Conservation (phyloP, 1,284 basidiomycete species). For the Trametes polyzona region DNA sequence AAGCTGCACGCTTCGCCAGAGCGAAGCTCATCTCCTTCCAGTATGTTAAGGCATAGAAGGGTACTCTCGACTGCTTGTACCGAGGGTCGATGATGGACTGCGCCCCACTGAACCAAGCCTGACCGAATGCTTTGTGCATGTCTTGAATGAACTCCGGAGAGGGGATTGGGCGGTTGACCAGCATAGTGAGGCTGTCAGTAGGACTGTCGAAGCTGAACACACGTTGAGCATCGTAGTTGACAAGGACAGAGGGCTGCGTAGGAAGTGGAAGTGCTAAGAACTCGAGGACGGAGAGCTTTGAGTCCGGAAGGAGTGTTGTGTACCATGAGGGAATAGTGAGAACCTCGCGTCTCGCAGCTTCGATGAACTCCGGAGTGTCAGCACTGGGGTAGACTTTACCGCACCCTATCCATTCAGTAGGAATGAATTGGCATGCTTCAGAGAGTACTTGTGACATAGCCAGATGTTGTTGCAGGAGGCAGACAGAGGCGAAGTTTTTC, state of each 20-base stretch:
- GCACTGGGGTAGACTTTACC: background rate
- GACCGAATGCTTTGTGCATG: conserved; percentile 1
- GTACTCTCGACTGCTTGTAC: conserved; percentile 1
- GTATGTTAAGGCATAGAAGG: background rate
- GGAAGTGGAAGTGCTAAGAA: background rate
- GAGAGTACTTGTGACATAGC: background rate
- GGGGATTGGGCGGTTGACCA: background rate
- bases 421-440: background rate
- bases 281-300: background rate
- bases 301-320: background rate
- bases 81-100: background rate
- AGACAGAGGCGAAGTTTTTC: background rate
- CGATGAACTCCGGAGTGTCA: background rate
- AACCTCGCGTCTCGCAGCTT: background rate
- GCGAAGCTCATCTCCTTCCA: background rate
- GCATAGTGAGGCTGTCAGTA: background rate
- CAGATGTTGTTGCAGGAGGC: background rate
- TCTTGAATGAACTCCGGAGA: background rate
- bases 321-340: background rate
- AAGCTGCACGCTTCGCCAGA: background rate
- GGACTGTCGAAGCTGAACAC: background rate
- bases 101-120: conserved; percentile 13
- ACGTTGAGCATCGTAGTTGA: background rate
- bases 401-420: background rate
- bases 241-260: background rate